Conservation (phyloP, 495 filamentous ascomycete genomes). For the Tuber indicum region DNA sequence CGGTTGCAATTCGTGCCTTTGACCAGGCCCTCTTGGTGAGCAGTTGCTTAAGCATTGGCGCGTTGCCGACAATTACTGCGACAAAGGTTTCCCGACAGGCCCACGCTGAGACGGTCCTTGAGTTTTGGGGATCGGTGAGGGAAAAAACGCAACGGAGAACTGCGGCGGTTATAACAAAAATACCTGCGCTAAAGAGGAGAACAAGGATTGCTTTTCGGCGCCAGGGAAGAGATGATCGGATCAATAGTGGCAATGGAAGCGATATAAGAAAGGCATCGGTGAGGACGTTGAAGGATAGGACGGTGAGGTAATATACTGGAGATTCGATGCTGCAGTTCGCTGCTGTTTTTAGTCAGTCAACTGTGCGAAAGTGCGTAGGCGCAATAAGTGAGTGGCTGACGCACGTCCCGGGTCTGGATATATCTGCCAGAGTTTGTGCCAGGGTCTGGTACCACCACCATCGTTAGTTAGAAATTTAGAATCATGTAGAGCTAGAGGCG, state of each 20-base stretch:
- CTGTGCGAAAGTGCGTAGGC: background rate
- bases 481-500: background rate
- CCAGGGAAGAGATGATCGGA: conserved; percentile 50
- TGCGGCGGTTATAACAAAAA: conserved; percentile 55
- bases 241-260: conserved; percentile 47
- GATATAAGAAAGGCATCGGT: conserved; percentile 14
- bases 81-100: conserved; percentile 60
- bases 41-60: conserved; percentile 56
- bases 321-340: conserved; percentile 42
- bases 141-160: conserved; percentile 57
- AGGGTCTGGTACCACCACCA: conserved; percentile 49
- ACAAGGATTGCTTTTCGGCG: conserved; percentile 52
- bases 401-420: conserved; percentile 53
- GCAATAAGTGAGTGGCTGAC: conserved; percentile 21
- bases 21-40: conserved; percentile 24
- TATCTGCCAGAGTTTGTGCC: conserved; percentile 56
- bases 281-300: conserved; percentile 13
- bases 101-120: conserved; percentile 52
- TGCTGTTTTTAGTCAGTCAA: conserved; percentile 32
- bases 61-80: conserved; percentile 54
- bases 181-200: conserved; percentile 54
- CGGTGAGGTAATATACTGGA: conserved; percentile 44
- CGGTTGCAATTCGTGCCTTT: background rate
- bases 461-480: conserved; percentile 42
- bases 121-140: conserved; percentile 43